phyloP scores from a whole-genome alignment of 2,329 filamentous ascomycete genomes.

The Chaetomiaceae sp. region DNA sequence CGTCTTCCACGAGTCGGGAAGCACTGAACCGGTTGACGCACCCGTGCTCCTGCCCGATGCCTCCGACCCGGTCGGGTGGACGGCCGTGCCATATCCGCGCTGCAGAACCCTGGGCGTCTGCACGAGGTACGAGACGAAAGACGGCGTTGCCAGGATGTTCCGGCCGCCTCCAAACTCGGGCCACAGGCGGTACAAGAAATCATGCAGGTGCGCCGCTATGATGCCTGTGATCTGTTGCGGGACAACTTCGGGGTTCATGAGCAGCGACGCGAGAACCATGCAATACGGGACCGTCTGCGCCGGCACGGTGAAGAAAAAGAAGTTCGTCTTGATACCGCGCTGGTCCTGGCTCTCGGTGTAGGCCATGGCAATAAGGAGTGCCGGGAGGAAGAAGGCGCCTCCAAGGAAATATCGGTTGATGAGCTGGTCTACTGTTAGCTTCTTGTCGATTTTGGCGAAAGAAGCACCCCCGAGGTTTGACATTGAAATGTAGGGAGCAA shows the following conservation, averaged over 20 bases:
- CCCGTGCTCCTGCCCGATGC: slow-evolving; percentile 40
- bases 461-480: slow-evolving; percentile 9
- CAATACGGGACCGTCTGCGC: slow-evolving; percentile 76
- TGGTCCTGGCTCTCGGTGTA: slow-evolving; percentile 88
- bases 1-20: slow-evolving; percentile 61
- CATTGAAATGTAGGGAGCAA: slow-evolving; percentile 56
- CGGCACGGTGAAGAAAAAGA: slow-evolving; percentile 80
- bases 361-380: slow-evolving; percentile 71
- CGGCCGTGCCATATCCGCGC: slow-evolving; percentile 60
- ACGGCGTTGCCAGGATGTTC: slow-evolving; percentile 71
- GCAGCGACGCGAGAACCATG: slow-evolving; percentile 69
- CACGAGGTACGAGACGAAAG: slow-evolving; percentile 65
- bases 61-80: slow-evolving; percentile 35
- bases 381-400: slow-evolving; percentile 50
- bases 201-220: slow-evolving; percentile 80
- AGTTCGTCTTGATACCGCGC: slow-evolving; percentile 67
- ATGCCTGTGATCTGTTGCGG: slow-evolving; percentile 71
- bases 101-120: slow-evolving; percentile 44
- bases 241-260: slow-evolving; percentile 58
- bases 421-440: slow-evolving; percentile 36
- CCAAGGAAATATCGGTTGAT: slow-evolving; percentile 50
- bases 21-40: slow-evolving; percentile 42
- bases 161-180: slow-evolving; percentile 81
- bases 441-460: background rate
- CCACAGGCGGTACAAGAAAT: slow-evolving; percentile 85